Evolutionary conservation across 331 rosid genomes (phyloP).

Genomic region (Quercus lobata): DNA sequence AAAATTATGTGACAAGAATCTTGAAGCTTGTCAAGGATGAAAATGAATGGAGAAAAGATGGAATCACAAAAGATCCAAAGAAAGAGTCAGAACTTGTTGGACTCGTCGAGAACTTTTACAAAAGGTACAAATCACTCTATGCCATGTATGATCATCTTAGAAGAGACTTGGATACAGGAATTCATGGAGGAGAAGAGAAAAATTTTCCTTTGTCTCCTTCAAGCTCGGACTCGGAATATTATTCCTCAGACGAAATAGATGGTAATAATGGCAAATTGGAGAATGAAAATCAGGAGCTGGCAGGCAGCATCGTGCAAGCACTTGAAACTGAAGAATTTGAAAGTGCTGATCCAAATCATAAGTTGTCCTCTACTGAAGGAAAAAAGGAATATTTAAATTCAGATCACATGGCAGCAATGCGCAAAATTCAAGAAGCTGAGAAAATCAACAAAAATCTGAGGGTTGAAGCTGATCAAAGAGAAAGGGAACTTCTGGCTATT

Average conservation of each 20-base stretch:
- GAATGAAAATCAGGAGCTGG: constrained; percentile 42
- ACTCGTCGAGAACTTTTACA: constrained; percentile 67
- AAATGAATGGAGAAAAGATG: constrained; percentile 45
- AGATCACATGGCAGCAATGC: constrained; percentile 45
- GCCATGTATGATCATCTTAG: constrained; percentile 65
- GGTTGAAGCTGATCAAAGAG: constrained; percentile 47
- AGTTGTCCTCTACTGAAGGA: constrained; percentile 40
- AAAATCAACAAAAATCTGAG: constrained; percentile 38
- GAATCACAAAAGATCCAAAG: constrained; percentile 35
- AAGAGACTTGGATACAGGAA: constrained; percentile 59
- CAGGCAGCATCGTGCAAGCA: constrained; percentile 55
- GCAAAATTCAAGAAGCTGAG: constrained; percentile 61
- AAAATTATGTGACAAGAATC: constrained; percentile 60
- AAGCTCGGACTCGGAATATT: constrained; percentile 56
- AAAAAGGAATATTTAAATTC: constrained; percentile 67
- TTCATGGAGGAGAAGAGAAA: constrained; percentile 42
- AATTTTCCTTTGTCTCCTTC: constrained; percentile 72
- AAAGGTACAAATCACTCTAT: constrained; percentile 67
- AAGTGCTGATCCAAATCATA: constrained; percentile 54
- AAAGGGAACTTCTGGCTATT: constrained; percentile 48
- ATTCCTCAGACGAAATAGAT: constrained; percentile 53
- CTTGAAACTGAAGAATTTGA: constrained; percentile 54
- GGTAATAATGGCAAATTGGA: constrained; percentile 60
- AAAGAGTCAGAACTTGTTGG: constrained; percentile 46
- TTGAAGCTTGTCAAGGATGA: constrained; percentile 68